phyloP scores from a whole-genome alignment of 2,329 filamentous ascomycete species.

The Diaporthe vaccinii region DNA sequence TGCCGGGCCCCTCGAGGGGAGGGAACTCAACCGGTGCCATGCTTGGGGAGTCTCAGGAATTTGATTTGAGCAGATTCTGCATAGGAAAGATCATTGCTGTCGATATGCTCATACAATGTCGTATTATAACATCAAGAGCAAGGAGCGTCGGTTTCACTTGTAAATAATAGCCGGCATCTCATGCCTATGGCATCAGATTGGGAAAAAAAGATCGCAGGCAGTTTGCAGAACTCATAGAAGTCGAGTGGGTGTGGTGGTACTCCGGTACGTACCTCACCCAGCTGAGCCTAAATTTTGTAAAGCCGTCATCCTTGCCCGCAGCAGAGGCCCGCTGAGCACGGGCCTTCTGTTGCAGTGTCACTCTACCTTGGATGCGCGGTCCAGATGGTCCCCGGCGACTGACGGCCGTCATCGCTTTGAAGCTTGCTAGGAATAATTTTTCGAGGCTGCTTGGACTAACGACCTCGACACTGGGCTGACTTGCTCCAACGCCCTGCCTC shows the following conservation, averaged over 20 bases:
- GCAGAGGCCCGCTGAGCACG: conserved; percentile 34
- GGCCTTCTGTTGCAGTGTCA: conserved; percentile 23
- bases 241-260: background rate
- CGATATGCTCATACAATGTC: background rate
- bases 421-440: conserved; percentile 42
- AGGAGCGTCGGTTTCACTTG: background rate
- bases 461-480: conserved; percentile 30
- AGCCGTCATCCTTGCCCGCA: conserved; percentile 2
- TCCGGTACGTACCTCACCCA: conserved; percentile 16
- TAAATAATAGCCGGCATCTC: background rate
- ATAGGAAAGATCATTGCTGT: conserved; percentile 17
- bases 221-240: background rate
- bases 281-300: conserved; percentile 13
- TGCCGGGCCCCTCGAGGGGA: conserved; percentile 43
- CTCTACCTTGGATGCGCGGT: conserved; percentile 9
- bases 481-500: conserved; percentile 13
- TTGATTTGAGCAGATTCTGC: conserved; percentile 4
- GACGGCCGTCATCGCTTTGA: conserved; percentile 41
- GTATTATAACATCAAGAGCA: background rate
- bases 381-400: background rate
- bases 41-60: background rate
- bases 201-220: conserved; percentile 7
- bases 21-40: conserved; percentile 42
- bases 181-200: conserved; percentile 13
- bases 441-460: conserved; percentile 30